phyloP scores from a whole-genome alignment of 1,139 yeast genomes.

The Blastobotrys aristatus region DNA sequence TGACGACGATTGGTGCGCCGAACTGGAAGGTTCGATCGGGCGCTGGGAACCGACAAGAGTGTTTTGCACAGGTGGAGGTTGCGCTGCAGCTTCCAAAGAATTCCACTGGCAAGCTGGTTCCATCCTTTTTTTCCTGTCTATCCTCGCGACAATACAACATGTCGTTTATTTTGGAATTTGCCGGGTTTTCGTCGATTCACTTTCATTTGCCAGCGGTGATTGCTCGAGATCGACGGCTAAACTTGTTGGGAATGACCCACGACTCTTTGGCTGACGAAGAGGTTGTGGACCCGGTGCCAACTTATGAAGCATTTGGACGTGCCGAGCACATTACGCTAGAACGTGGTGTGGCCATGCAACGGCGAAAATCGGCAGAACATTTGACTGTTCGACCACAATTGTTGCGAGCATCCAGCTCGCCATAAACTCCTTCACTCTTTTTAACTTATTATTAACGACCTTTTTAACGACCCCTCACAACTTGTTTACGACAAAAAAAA shows the following conservation, averaged over 20 bases:
- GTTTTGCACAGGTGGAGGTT: not conserved
- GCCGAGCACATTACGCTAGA: slow-evolving; percentile 10
- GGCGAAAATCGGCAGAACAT: not conserved
- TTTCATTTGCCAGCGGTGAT: slow-evolving; percentile 13
- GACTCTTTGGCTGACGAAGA: slow-evolving; percentile 7
- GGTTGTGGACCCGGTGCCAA: slow-evolving; percentile 9
- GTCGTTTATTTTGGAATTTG: slow-evolving; percentile 6
- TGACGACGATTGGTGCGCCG: not conserved
- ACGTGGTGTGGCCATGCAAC: slow-evolving; percentile 1
- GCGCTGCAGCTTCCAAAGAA: not conserved
- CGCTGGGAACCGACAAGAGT: not conserved
- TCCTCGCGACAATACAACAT: slow-evolving; percentile 27
- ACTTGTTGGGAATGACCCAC: not conserved
- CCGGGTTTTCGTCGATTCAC: slow-evolving; percentile 6
- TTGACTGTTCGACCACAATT: too few species aligned
- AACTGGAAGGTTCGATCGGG: slow-evolving; percentile 6
- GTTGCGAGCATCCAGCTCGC: too few species aligned
- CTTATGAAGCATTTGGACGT: slow-evolving; percentile 6
- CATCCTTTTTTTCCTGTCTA: slow-evolving; percentile 26
- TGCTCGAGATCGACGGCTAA: slow-evolving; percentile 8
- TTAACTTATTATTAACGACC: too few species aligned
- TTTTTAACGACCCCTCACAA: too few species aligned
- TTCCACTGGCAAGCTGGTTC: slow-evolving; percentile 21
- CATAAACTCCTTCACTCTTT: too few species aligned
- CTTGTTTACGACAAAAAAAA: too few species aligned